phyloP scores from a whole-genome alignment of 2,329 filamentous ascomycete species.

The Scedosporium apiospermum region DNA sequence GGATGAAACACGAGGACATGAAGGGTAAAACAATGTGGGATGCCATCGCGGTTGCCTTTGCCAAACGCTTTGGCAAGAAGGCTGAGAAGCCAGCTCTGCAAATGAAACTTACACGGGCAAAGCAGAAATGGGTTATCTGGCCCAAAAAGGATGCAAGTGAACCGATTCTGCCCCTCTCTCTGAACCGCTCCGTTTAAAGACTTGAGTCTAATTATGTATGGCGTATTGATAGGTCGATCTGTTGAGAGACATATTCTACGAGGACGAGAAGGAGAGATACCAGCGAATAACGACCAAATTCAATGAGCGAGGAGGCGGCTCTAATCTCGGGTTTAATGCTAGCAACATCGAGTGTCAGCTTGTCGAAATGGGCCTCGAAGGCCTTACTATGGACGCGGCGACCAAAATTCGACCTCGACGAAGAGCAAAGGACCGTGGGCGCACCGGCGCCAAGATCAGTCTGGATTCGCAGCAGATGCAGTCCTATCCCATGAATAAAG shows the following conservation, averaged over 20 bases:
- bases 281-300: conserved; percentile 32
- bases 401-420: conserved; percentile 28
- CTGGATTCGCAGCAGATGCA: background rate
- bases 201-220: background rate
- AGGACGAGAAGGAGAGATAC: conserved; percentile 33
- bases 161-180: too few species aligned
- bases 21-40: conserved; percentile 53
- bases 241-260: conserved; percentile 28
- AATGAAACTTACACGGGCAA: conserved; percentile 44
- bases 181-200: background rate
- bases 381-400: conserved; percentile 27
- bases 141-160: conserved; percentile 37
- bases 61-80: conserved; percentile 21
- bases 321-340: conserved; percentile 37
- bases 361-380: conserved; percentile 35
- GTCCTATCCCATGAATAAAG: conserved; percentile 4
- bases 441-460: conserved; percentile 1
- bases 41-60: conserved; percentile 36
- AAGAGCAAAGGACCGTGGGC: conserved; percentile 22
- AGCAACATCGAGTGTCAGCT: conserved; percentile 41
- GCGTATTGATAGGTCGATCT: conserved; percentile 24
- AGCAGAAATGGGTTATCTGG: conserved; percentile 40
- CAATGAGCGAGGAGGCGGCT: conserved; percentile 39
- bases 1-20: conserved; percentile 31
- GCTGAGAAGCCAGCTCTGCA: conserved; percentile 41